A percentile compares a stretch with the other conserved stretches of the same genome.
phyloP scores from a whole-genome alignment of 805 yeast species.

The Sugiyamaella mastotermitis region DNA sequence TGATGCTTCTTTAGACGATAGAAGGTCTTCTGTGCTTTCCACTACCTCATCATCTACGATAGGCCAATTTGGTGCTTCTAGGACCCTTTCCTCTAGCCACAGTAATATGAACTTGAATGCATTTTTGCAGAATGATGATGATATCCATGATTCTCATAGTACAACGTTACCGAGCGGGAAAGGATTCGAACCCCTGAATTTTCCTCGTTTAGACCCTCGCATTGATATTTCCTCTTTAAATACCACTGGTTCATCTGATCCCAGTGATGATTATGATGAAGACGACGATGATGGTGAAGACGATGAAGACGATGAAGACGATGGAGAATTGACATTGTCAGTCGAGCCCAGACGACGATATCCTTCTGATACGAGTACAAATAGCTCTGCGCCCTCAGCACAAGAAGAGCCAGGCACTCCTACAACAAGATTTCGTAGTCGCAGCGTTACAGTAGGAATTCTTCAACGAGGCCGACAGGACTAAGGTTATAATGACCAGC shows the following conservation, averaged over 20 bases:
- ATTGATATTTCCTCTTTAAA: not conserved
- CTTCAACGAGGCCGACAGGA: too few species aligned
- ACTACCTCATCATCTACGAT: not conserved
- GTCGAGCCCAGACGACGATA: constrained; percentile 16
- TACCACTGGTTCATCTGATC: constrained; percentile 6
- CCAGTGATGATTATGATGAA: constrained; percentile 10
- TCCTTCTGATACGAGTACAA: constrained; percentile 3
- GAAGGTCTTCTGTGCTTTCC: not conserved
- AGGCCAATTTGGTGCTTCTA: constrained; percentile 2
- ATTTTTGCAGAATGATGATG: constrained; percentile 13
- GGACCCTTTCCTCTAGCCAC: constrained; percentile 9
- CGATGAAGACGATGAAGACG: constrained; percentile 16
- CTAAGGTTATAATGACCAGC: constrained; percentile 4
- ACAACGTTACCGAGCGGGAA: not conserved
- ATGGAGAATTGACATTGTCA: constrained; percentile 22
- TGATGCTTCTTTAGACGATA: too few species aligned
- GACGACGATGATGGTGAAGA: constrained; percentile 18
- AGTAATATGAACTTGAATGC: constrained; percentile 18
- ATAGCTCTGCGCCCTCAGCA: not conserved
- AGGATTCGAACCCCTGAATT: not conserved
- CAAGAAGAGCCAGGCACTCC: not conserved
- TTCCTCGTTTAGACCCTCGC: not conserved
- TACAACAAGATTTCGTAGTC: constrained; percentile 12
- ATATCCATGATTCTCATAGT: not conserved
- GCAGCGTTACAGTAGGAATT: constrained; percentile 15